phyloP scores from a whole-genome alignment of 805 yeast species.

The Candida corydali region DNA sequence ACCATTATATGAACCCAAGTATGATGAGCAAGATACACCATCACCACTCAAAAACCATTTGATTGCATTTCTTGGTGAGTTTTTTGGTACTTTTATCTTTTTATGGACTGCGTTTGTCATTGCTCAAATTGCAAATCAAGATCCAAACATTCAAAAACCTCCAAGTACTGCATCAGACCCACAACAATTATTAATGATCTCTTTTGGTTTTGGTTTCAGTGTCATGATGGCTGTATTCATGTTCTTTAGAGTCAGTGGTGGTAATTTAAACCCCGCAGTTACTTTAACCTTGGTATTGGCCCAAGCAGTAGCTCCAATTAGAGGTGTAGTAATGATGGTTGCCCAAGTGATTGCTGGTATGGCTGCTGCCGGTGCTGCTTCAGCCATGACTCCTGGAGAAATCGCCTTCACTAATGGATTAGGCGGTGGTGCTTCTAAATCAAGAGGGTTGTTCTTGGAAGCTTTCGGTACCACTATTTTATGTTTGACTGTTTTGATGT shows the following conservation, averaged over 20 bases:
- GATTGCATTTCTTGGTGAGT: constrained; percentile 74
- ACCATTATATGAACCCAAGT: constrained; percentile 24
- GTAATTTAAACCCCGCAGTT: constrained; percentile 88
- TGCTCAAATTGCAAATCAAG: constrained; percentile 78
- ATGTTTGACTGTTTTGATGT: constrained; percentile 71
- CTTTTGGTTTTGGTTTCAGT: constrained; percentile 84
- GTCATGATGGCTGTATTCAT: constrained; percentile 70
- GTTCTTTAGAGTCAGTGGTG: constrained; percentile 78
- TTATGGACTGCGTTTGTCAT: constrained; percentile 77
- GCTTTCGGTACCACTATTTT: constrained; percentile 73
- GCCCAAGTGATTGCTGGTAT: constrained; percentile 80
- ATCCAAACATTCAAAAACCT: constrained; percentile 18
- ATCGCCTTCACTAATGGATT: constrained; percentile 66
- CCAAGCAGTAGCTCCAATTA: constrained; percentile 67
- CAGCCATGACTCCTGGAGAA: constrained; percentile 80
- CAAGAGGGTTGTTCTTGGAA: constrained; percentile 78
- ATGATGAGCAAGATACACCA: constrained; percentile 11
- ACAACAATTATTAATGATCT: constrained; percentile 68
- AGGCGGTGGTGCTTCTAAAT: constrained; percentile 66
- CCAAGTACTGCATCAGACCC: constrained; percentile 49
- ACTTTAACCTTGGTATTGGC: constrained; percentile 69
- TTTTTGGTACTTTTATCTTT: constrained; percentile 81
- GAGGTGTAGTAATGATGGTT: constrained; percentile 61
- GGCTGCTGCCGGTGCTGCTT: constrained; percentile 89
- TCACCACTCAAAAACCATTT: constrained; percentile 45